phyloP scores from a whole-genome alignment of 257 asterid species.

The Misopates orontium region DNA sequence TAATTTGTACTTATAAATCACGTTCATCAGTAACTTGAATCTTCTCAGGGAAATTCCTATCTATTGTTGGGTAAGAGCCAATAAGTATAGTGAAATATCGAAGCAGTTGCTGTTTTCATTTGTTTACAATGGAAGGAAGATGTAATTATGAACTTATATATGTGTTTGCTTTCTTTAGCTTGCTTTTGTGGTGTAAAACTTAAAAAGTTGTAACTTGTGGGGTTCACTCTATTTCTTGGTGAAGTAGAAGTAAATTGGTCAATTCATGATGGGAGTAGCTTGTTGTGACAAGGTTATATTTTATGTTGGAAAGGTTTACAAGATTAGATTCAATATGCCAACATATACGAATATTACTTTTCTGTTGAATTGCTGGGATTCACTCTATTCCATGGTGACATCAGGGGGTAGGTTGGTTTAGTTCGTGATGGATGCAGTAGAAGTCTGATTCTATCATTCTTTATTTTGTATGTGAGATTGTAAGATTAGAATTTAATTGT shows the following conservation, averaged over 20 bases:
- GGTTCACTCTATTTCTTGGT: neutral
- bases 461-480: neutral
- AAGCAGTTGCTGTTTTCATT: no score
- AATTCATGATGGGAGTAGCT: constrained; percentile 2
- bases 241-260: constrained; percentile 5
- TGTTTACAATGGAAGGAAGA: no score
- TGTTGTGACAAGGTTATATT: no score
- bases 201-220: constrained; percentile 14
- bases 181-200: constrained; percentile 3
- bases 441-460: neutral
- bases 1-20: no score
- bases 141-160: no score
- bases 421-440: neutral
- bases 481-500: neutral
- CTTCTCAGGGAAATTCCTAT: no score
- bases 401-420: neutral
- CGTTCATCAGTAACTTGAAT: no score
- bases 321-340: no score
- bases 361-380: neutral
- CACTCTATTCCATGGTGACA: neutral
- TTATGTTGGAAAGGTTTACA: no score
- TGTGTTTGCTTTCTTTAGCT: neutral
- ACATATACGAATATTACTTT: no score
- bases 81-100: no score
- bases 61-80: no score